Percentiles rank a stretch among this genome's conserved stretches.
phyloP scores from a whole-genome alignment of 352 stramenopile species.

The Phytopythium sindhum region DNA sequence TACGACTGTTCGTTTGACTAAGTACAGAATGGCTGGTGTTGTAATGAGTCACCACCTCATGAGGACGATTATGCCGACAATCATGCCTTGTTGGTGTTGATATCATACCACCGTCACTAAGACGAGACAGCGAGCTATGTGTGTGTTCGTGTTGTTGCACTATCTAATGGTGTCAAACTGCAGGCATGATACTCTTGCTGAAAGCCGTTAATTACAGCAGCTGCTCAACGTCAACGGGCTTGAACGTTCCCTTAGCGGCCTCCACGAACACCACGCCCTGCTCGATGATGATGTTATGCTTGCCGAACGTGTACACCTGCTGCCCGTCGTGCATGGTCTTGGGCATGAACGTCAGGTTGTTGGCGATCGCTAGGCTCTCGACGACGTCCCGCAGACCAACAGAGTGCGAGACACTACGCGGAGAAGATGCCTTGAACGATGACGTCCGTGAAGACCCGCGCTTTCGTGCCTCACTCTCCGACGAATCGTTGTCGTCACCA shows the following conservation, averaged over 20 bases:
- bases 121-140: background rate
- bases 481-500: slow-evolving; percentile 13
- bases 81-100: background rate
- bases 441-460: slow-evolving; percentile 9
- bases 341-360: slow-evolving; percentile 82
- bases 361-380: slow-evolving; percentile 70
- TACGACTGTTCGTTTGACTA: background rate
- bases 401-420: slow-evolving; percentile 29
- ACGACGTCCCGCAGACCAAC: slow-evolving; percentile 83
- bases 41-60: background rate
- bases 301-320: slow-evolving; percentile 77
- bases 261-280: slow-evolving; percentile 81
- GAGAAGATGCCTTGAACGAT: slow-evolving; percentile 16
- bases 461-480: background rate
- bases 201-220: slow-evolving; percentile 33
- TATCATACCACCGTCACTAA: background rate
- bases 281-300: slow-evolving; percentile 82
- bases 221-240: slow-evolving; percentile 72
- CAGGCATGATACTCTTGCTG: background rate
- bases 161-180: background rate
- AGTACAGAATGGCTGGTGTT: background rate
- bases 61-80: background rate
- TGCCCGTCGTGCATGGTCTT: slow-evolving; percentile 76
- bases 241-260: slow-evolving; percentile 55
- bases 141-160: background rate